Evolutionary conservation across 2,329 filamentous ascomycete genomes (phyloP).

Genomic region (Arthroderma sp.): DNA sequence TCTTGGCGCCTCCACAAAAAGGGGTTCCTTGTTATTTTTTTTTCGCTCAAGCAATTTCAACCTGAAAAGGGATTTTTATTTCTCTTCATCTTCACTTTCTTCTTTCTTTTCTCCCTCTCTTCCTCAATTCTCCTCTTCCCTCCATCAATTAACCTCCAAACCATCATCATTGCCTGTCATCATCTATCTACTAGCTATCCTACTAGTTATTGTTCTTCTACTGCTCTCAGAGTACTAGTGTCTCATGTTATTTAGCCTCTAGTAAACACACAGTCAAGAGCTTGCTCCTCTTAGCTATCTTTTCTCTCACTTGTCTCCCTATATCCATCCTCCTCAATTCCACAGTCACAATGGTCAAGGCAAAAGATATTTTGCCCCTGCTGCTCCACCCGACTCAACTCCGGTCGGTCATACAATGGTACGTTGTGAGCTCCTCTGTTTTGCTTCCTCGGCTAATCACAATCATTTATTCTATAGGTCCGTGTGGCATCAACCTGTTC

Average conservation of each 20-base stretch:
- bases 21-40: too few species aligned
- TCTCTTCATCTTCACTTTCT: constrained; percentile 5
- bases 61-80: not conserved
- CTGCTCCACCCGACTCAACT: constrained; percentile 63
- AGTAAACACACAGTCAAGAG: not conserved
- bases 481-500: constrained; percentile 89
- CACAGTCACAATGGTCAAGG: constrained; percentile 25
- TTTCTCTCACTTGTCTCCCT: constrained; percentile 6
- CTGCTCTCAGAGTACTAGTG: not conserved
- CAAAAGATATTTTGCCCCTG: constrained; percentile 52
- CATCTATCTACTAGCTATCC: not conserved
- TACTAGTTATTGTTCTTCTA: not conserved
- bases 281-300: constrained; percentile 8
- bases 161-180: constrained; percentile 9
- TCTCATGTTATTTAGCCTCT: constrained; percentile 10
- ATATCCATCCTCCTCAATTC: not conserved
- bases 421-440: constrained; percentile 18
- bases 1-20: too few species aligned
- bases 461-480: constrained; percentile 48
- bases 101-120: constrained; percentile 9
- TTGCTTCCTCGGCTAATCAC: not conserved
- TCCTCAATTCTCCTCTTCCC: not conserved
- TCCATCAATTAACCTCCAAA: constrained; percentile 1
- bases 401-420: constrained; percentile 82
- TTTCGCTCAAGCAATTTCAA: too few species aligned